Base-by-base conservation (phyloP, 768 basidiomycete genomes). In the Myochromella boudieri region DNA sequence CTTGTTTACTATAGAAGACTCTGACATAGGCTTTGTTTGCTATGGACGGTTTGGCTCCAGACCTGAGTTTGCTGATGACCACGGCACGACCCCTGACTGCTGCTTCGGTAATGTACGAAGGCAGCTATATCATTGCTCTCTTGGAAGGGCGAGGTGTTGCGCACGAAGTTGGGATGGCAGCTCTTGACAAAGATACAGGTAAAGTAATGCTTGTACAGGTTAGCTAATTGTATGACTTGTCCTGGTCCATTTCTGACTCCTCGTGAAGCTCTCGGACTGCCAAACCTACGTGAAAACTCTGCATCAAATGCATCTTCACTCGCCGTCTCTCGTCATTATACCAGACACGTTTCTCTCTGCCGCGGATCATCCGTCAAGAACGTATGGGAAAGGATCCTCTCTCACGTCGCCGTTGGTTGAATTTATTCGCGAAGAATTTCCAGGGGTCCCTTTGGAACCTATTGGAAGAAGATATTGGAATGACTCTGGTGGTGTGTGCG, bases 211-310 rank as follows among this genome's bases (percentile, higher is more conserved):
- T 95, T 12, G 81, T 91, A 14, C 92, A 95, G 76, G 91, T 86
- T 38, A 8, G 25, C 32, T 29, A 17, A 44, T 7, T 29, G 28
- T n/a, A n/a, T n/a, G n/a, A n/a, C n/a, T 29, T 34, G 26, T 37
- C 47, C 42, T 28, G 29, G 28, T 24, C 37, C 47, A 44, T 37
- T 34, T 46, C 26, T 48, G 39, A 33, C 39, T 8, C 31, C 5
- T 38, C 18, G 9, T 46, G 28, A 41, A 95, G 90, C 74, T 92
- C 24, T 81, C 85, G 27, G 94, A 97, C 60, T 86, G 86, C 48
- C 83, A 89, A 46, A 93, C 92, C 11, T 95, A 92, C 53, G 84
- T 91, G 49, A 93, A 93, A 64, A 89, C 90, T 0, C 65, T 93
- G 15, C 88, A 92, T 58, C 90, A 92, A 52, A 82, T 92, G 81